Percentiles rank a stretch among this genome's conserved stretches.
These are phyloP conservation scores for Populus alba DNA, from an alignment of 345 rosid species.

Conservation along the genomic window DNA sequence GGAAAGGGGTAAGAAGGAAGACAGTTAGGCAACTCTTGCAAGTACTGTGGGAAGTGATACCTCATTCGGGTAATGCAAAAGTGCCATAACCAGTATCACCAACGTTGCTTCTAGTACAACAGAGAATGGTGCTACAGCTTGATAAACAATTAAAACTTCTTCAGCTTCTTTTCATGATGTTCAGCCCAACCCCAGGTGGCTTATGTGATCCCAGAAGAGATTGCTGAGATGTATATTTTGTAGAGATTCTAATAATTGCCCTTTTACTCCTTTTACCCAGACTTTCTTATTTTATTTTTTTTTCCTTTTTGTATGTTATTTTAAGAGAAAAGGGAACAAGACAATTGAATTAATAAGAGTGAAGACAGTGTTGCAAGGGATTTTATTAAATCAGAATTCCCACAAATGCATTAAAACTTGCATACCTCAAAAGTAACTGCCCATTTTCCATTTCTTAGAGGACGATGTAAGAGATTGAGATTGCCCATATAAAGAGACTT, in stretches of 20 bases:
- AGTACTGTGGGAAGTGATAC: background rate
- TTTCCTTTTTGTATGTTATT: background rate
- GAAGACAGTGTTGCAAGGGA: background rate
- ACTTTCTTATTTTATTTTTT: background rate
- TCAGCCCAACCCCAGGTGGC: no score
- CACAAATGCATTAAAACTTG: background rate
- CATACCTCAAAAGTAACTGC: constrained; percentile 90
- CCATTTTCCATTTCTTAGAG: constrained; percentile 91
- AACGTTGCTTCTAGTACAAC: background rate
- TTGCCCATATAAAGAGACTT: constrained; percentile 95
- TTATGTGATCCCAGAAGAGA: background rate
- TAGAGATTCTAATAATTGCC: background rate
- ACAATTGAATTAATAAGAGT: background rate
- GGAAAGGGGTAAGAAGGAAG: background rate
- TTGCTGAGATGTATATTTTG: background rate
- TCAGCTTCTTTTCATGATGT: background rate
- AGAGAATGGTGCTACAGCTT: background rate
- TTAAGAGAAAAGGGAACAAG: background rate
- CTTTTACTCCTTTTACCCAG: no score
- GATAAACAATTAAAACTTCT: background rate
- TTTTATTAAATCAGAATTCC: constrained; percentile 4
- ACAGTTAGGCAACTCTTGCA: background rate
- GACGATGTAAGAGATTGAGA: constrained; percentile 92
- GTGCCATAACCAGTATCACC: background rate
- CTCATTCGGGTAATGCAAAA: background rate